Evolutionary conservation across 192 early-diverging fungal genomes (phyloP), one percentile per base, ranked within the genome.

Genomic region (Thamnidium elegans): DNA sequence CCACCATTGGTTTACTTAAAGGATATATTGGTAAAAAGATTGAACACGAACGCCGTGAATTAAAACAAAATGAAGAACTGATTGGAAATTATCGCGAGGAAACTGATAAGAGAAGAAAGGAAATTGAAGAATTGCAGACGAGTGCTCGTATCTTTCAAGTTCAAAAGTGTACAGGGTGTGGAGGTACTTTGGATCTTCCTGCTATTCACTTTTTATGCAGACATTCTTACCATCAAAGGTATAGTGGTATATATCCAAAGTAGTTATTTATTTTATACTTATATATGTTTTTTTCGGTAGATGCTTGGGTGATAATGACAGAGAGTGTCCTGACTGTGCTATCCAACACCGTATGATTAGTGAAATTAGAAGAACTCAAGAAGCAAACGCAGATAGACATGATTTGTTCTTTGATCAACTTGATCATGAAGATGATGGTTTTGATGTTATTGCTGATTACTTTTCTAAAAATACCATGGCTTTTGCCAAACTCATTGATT

Each of bases 151-250:
- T 93, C 17, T 93, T 91, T 70, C 90, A 93, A 70, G 86, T 87
- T 67, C 89, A 87, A 50, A 88, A 90, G 63, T 90, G 92, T 74
- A 81, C 80, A 50, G 70, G 75, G 2, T 91, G 91, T 62, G 82
- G 84, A 52, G 82, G 83, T 0, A 84, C 81, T 50, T 70, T 99
- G 34, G 94, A 99, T 56, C 65, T 99, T 59, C 97, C 97, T 0
- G 87, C 89, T 31, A 81, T 99, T 0, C 93, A 97, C 65, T 99
- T 97, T 71, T 69, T 96, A 66, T 99, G 97, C 79, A 84, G 90
- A 62, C 97, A 99, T 65, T 92, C 93, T 48, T 99, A 90, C 70
- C 97, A 99, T 74, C 88, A 92, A 67, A 75, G 93, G 72, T 93
- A 85, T 64, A 74, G 82, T 7, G 58, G 66, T 31, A 78, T 70